Evolutionary conservation across 805 yeast species (phyloP), one percentile per base, ranked within the genome.

Genomic region (Pichia membranifaciens): DNA sequence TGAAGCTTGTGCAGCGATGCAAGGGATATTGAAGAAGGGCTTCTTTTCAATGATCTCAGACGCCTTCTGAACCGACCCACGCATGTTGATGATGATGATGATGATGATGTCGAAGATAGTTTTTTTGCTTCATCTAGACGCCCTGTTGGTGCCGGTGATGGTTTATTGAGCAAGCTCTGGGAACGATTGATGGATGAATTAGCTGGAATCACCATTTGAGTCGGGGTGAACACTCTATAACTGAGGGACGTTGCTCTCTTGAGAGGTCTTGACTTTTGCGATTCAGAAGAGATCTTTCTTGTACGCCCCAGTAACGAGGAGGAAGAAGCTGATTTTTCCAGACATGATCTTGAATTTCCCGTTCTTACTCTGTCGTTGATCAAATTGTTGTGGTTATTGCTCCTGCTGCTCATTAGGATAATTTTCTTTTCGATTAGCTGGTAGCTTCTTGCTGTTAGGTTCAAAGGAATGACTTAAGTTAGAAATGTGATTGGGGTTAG

Each of bases 231-330:
- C 15, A 58, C 49, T 39, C 56, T 54, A 33, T 53, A 61, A 3
- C 59, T 51, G 17, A 61, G 45, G 12, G 66, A 62, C 32, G 57
- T 53, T 31, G 67, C 58, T 28, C 67, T 49, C 43, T 62, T 62
- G 13, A 62, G 38, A 1, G 65, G 66, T 44, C 65, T 54, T 4
- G 36, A 20, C 21, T 41, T 41, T 13, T 54, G 55, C 5, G 47
- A 25, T 16, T 51, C 54, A 10, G 43, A 23, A 10, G 54, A 51
- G 10, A 48, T 23, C 31, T 51, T 51, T 18, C 54, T 41, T 9
- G 52, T 39, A 25, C 44, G 47, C 20, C 39, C 16, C 1, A 47
- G 23, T 17, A 48, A 21, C 3, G 50, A 29, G 41, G 46, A 37
- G 20, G 56, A 41, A 20, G 52, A 43, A 1, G 38, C 16, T 20